Evolutionary conservation across 202 grass and related monocot species (phyloP), one percentile per base, ranked within the genome.

Genomic region (Zizania palustris): DNA sequence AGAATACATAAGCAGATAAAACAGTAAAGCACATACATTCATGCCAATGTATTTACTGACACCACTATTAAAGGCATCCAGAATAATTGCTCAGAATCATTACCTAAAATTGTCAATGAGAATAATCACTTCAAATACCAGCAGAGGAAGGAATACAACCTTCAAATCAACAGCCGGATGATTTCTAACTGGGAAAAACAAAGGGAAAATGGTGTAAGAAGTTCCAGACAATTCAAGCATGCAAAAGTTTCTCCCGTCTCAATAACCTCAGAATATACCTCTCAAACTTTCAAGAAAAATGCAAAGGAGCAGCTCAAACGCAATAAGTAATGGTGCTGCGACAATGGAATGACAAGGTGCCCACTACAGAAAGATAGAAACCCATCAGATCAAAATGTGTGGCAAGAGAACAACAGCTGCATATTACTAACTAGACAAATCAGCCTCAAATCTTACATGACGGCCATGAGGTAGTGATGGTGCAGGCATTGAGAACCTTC

Each of bases 61-160:
- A 64, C n/a, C 28, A 40, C 10, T 60, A 68, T 33, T 12, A 2
- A 58, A 51, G 12, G 61, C 44, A 44, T 22, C 42, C 13, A 28
- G 16, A 16, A 12, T 4, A 28, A 56, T 69, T 22, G 49, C 44
- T 58, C 4, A n/a, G 16, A 84, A 34, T 48, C 13, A 38, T 65
- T 92, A 97, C 94, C 94, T 97, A 80, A 94, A 92, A 85, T 97
- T 97, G 80, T 97, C 94, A 13, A 94, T 68, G 62, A 97, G 94
- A 67, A 97, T 88, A 86, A 92, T 88, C 75, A 70, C 76, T 90
- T 97, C 94, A 80, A 97, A 92, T 11, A 82, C 80, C 49, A 97
- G 62, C 39, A 97, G 62, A 59, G 94, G 94, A 80, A 97, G 88
- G 76, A 93, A 93, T 20, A 97, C 91, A 63, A 97, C 86, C 91